Conservation (phyloP, 176 grass and related monocot species). For the Oryza meyeriana region DNA sequence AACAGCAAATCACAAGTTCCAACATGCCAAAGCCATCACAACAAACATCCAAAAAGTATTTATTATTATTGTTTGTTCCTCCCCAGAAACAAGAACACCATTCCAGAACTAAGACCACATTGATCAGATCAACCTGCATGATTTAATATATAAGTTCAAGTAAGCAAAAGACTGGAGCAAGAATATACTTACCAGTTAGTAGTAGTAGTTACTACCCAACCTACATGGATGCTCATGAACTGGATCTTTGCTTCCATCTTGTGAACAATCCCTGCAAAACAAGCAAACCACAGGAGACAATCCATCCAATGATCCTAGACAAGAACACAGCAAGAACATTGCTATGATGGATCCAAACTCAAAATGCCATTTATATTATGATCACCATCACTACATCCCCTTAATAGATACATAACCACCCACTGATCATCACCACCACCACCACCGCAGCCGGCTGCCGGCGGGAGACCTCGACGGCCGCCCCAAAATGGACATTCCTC, state of each 20-base stretch:
- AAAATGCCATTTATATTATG: conserved; percentile 48
- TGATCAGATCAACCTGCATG: background rate
- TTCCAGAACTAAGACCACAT: background rate
- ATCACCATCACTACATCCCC: conserved; percentile 43
- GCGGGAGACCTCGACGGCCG: conserved; percentile 48
- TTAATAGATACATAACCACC: conserved; percentile 52
- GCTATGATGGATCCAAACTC: conserved; percentile 28
- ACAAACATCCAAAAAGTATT: conserved; percentile 44
- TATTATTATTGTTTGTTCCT: conserved; percentile 6
- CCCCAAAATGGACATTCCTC: conserved; percentile 48
- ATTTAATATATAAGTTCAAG: background rate
- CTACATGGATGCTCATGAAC: background rate
- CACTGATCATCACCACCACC: background rate
- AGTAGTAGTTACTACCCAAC: background rate
- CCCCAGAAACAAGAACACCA: background rate
- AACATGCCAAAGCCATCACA: conserved; percentile 23
- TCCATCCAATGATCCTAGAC: background rate
- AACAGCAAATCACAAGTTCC: conserved; percentile 44
- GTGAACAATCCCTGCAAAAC: background rate
- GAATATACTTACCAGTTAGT: background rate
- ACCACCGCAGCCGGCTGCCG: conserved; percentile 15
- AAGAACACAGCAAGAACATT: background rate
- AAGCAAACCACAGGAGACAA: background rate
- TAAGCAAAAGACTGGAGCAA: background rate
- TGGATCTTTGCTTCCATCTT: background rate